phyloP scores from a whole-genome alignment of 2,329 filamentous ascomycete genomes.

The Capronia americana region DNA sequence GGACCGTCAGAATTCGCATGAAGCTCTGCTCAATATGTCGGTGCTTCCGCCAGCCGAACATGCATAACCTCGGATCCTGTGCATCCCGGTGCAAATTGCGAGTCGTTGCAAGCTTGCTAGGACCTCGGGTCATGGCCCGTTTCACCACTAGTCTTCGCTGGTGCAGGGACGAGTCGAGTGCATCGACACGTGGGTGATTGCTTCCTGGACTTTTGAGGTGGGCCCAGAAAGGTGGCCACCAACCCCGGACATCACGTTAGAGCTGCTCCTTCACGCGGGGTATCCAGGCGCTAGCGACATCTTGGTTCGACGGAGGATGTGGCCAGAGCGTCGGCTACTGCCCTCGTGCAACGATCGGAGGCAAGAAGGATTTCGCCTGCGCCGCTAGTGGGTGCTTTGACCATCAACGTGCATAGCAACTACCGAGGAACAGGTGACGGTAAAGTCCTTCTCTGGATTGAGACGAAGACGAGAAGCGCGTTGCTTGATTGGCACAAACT shows the following conservation, averaged over 20 bases:
- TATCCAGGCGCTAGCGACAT: constrained; percentile 1
- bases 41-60: neutral
- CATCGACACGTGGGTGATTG: neutral
- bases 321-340: neutral
- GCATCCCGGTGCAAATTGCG: neutral
- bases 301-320: neutral
- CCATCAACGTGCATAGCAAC: constrained; percentile 19
- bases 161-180: constrained; percentile 5
- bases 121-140: neutral
- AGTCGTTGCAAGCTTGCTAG: constrained; percentile 7
- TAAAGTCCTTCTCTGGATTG: neutral
- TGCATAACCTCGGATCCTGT: neutral
- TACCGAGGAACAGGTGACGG: constrained; percentile 20
- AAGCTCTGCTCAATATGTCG: neutral
- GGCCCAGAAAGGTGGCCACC: neutral
- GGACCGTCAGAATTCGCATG: neutral
- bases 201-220: neutral
- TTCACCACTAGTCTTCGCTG: neutral
- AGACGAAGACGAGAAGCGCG: neutral
- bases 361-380: constrained; percentile 1
- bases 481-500: neutral
- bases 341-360: neutral
- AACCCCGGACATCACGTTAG: neutral
- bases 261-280: neutral
- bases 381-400: neutral